These are phyloP conservation scores for Omphalotus guepiniiformis DNA, from an alignment of 768 basidiomycete genomes.

Conservation along the genomic window DNA sequence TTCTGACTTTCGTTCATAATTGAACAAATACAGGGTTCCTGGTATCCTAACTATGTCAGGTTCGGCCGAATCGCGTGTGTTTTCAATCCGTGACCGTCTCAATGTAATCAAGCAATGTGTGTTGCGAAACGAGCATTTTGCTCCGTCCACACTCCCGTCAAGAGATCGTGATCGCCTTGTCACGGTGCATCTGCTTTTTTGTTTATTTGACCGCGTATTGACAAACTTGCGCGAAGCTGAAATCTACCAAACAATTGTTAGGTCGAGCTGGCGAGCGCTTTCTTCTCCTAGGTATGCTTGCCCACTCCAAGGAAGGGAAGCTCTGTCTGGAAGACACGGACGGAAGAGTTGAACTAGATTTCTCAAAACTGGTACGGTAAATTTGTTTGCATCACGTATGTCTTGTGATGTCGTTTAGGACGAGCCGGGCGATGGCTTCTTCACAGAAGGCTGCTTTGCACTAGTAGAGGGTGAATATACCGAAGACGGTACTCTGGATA, in stretches of 20 bases:
- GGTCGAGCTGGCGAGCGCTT: constrained; percentile 89
- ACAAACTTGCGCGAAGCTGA: constrained; percentile 49
- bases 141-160: constrained; percentile 89
- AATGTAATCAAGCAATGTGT: constrained; percentile 92
- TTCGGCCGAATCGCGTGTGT: constrained; percentile 75
- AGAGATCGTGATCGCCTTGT: constrained; percentile 84
- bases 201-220: background rate
- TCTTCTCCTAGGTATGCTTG: constrained; percentile 89
- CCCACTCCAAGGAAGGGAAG: constrained; percentile 85
- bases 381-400: background rate
- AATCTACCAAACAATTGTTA: constrained; percentile 92
- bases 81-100: constrained; percentile 78
- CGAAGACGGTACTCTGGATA: constrained; percentile 81
- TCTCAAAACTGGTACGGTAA: constrained; percentile 71
- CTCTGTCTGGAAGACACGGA: constrained; percentile 92
- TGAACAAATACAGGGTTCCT: constrained; percentile 37
- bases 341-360: constrained; percentile 84
- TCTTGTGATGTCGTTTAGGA: constrained; percentile 38
- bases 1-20: background rate
- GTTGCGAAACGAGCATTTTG: constrained; percentile 95
- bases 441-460: constrained; percentile 94
- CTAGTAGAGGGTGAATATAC: constrained; percentile 97
- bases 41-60: constrained; percentile 69
- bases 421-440: constrained; percentile 91
- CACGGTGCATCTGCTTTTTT: constrained; percentile 55